Percentiles rank a stretch among this genome's conserved stretches.
These are phyloP conservation scores for Ascobolus immersus DNA, from an alignment of 495 filamentous ascomycete species.

Conservation along the genomic window DNA sequence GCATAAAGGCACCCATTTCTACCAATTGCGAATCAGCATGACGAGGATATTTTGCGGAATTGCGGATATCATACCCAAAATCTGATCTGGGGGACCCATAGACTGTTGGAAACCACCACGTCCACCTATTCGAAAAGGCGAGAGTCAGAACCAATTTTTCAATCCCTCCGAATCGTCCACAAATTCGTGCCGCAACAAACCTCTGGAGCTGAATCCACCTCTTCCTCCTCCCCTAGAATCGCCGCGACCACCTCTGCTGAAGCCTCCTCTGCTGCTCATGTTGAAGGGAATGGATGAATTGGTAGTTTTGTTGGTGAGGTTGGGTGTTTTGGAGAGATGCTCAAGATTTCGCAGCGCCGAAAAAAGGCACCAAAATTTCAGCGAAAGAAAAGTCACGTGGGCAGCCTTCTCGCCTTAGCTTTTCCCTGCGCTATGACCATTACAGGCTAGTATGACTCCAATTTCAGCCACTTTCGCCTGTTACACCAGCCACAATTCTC, in stretches of 20 bases:
- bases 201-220: constrained; percentile 3
- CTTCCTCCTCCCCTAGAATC: constrained; percentile 9
- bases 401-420: too few species aligned
- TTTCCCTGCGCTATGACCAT: too few species aligned
- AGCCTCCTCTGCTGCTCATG: constrained; percentile 26
- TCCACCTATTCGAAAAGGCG: constrained; percentile 13
- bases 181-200: not conserved
- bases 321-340: too few species aligned
- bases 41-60: not conserved
- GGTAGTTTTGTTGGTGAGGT: too few species aligned
- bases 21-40: constrained; percentile 11
- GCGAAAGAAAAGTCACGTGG: too few species aligned
- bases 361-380: too few species aligned
- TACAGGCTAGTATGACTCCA: too few species aligned
- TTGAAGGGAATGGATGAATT: too few species aligned
- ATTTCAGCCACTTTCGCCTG: too few species aligned
- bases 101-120: constrained; percentile 38
- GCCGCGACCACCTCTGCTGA: constrained; percentile 23
- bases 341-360: too few species aligned
- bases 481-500: too few species aligned
- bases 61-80: constrained; percentile 26
- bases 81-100: constrained; percentile 40
- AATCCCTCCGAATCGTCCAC: constrained; percentile 11
- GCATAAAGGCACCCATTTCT: constrained; percentile 86
- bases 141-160: constrained; percentile 3